Evolutionary conservation across 805 yeast species (phyloP).

Genomic region (Lachancea thermotolerans): DNA sequence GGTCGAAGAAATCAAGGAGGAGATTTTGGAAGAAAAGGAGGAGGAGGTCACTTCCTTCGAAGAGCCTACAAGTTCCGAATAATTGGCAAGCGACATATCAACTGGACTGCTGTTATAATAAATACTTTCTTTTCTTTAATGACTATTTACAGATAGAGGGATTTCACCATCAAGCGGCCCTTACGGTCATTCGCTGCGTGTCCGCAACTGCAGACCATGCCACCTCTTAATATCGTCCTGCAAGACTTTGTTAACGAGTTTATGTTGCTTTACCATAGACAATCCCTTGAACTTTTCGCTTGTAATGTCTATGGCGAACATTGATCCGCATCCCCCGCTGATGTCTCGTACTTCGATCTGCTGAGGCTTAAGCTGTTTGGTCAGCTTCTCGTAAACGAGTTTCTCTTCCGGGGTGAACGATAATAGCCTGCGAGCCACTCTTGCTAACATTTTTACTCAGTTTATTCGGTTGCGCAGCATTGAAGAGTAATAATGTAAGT

Average conservation of each 20-base stretch:
- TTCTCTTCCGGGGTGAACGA: conserved; percentile 42
- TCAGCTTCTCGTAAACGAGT: conserved; percentile 51
- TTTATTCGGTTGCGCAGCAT: neutral
- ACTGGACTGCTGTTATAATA: conserved; percentile 1
- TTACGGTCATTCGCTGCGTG: conserved; percentile 42
- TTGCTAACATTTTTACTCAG: neutral
- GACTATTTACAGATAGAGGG: neutral
- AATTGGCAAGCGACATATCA: neutral
- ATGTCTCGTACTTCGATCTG: conserved; percentile 68
- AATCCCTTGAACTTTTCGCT: conserved; percentile 71
- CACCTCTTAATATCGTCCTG: conserved; percentile 82
- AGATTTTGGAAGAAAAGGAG: conserved; percentile 62
- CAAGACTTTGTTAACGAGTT: conserved; percentile 74
- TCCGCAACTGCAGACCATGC: conserved; percentile 90
- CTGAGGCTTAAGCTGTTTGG: conserved; percentile 52
- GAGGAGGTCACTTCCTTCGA: conserved; percentile 46
- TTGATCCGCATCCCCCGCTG: conserved; percentile 96
- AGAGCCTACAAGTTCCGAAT: conserved; percentile 2
- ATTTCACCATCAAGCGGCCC: neutral
- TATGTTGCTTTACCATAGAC: conserved; percentile 84
- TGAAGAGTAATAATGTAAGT: neutral
- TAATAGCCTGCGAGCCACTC: conserved; percentile 11
- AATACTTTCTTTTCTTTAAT: neutral
- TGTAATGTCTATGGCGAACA: conserved; percentile 83
- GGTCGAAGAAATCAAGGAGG: conserved; percentile 75